Evolutionary conservation across 805 yeast genomes (phyloP).

Genomic region (Maudiozyma turicensis): DNA sequence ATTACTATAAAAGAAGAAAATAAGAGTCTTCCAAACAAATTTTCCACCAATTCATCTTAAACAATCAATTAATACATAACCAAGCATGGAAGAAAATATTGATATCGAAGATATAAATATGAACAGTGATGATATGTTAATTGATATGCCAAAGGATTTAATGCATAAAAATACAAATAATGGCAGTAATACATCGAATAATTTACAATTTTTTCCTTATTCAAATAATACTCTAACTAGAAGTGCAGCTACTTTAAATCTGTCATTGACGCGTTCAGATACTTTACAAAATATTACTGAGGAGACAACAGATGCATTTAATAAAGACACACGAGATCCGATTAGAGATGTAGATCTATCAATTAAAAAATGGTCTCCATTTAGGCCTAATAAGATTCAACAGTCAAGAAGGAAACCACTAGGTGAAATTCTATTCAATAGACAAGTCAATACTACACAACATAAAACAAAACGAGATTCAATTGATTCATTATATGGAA

Average conservation of each 20-base stretch:
- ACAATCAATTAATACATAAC: too few species aligned
- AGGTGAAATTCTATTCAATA: too few species aligned
- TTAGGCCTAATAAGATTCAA: constrained; percentile 1
- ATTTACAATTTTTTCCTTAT: constrained; percentile 23
- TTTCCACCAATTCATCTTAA: too few species aligned
- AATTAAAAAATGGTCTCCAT: constrained; percentile 24
- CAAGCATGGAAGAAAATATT: neutral
- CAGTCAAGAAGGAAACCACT: too few species aligned
- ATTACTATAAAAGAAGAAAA: too few species aligned
- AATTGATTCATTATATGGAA: neutral
- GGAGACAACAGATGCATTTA: neutral
- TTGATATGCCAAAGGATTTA: neutral
- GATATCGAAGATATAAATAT: neutral
- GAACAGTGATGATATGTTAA: neutral
- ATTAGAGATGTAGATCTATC: constrained; percentile 13
- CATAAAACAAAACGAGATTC: neutral
- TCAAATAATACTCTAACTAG: constrained; percentile 33
- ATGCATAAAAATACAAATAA: neutral
- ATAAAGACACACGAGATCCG: neutral
- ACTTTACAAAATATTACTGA: constrained; percentile 8
- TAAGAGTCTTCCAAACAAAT: too few species aligned
- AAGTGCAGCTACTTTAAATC: constrained; percentile 43
- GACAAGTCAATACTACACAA: neutral
- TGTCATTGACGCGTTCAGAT: constrained; percentile 33
- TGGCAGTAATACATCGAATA: constrained; percentile 6